Evolutionary conservation across 2,329 filamentous ascomycete species (phyloP), one percentile per base, ranked within the genome.

Genomic region (Penicillium sp.): DNA sequence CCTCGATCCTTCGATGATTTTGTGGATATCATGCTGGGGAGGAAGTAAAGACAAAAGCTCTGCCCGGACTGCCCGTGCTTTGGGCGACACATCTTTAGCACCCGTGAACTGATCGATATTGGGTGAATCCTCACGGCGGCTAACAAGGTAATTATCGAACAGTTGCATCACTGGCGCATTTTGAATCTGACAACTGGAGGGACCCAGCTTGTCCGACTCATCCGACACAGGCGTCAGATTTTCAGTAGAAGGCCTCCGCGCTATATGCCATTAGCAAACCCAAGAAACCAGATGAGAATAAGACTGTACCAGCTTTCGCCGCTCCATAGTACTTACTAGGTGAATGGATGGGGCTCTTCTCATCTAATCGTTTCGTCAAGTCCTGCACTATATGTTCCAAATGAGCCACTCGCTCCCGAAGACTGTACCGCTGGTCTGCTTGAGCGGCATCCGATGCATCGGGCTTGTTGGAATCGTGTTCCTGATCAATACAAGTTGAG

Each of bases 401-500:
- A 25, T 69, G 64, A 2, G 67, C 61, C 0, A 72, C 70, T 32
- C 70, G 58, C 47, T 72, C 69, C 31, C 70, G 63, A 9, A 72
- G 54, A 50, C 68, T 71, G 46, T 72, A 71, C 13, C 65, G 57
- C 25, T 63, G 61, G 18, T 68, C 63, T 24, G 51, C 58, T 23
- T 50, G 49, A n/a, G 31, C 48, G 8, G 46, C 46, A 15, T 37
- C 10, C 8, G 44, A 18, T 9, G 38, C 13, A 27, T 32, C 33
- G 13, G 47, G 13, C 37, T 56, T 39, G 28, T 52, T 23, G 3
- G 42, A 38, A 37, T 41, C 39, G 58, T 67, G 59, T 49, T 72
- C 69, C 54, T 74, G 71, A 42, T 71, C 68, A 40, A 72, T 64
- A 51, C 71, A 74, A 27, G 60, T 61, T 6, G 64, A 66, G 2